phyloP scores from a whole-genome alignment of 148 eudicot species.

The Gaultheria prostrata region DNA sequence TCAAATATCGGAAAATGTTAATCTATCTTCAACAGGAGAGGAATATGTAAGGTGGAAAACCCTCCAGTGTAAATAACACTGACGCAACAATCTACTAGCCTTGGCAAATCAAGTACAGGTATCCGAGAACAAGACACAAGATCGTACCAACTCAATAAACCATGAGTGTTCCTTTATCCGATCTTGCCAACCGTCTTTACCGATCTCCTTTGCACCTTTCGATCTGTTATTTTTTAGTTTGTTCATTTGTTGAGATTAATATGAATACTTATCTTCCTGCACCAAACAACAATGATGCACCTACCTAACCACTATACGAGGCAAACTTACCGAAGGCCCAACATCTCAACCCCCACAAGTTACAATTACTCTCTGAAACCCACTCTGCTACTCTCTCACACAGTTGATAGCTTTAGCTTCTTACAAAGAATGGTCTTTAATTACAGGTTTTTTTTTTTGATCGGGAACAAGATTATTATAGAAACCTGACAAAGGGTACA shows the following conservation, averaged over 20 bases:
- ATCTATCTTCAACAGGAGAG: background rate
- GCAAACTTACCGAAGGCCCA: background rate
- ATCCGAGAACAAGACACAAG: background rate
- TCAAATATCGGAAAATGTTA: background rate
- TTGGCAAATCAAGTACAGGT: background rate
- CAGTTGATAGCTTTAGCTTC: slow-evolving; percentile 1
- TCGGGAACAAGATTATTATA: too few species aligned
- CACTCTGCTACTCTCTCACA: background rate
- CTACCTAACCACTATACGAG: background rate
- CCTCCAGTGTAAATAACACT: background rate
- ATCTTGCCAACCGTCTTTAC: background rate
- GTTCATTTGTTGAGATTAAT: background rate
- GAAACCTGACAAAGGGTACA: too few species aligned
- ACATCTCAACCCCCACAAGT: background rate
- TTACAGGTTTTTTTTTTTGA: background rate
- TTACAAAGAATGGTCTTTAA: background rate
- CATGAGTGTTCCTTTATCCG: background rate
- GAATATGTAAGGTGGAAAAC: background rate
- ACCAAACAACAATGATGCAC: background rate
- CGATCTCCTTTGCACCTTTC: background rate
- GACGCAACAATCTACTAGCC: background rate
- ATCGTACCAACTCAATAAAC: background rate
- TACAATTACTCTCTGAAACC: background rate
- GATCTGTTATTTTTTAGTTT: background rate
- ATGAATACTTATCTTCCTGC: background rate